Conservation (phyloP, 305 asterid species). For the Solanum aculeatissimum region DNA sequence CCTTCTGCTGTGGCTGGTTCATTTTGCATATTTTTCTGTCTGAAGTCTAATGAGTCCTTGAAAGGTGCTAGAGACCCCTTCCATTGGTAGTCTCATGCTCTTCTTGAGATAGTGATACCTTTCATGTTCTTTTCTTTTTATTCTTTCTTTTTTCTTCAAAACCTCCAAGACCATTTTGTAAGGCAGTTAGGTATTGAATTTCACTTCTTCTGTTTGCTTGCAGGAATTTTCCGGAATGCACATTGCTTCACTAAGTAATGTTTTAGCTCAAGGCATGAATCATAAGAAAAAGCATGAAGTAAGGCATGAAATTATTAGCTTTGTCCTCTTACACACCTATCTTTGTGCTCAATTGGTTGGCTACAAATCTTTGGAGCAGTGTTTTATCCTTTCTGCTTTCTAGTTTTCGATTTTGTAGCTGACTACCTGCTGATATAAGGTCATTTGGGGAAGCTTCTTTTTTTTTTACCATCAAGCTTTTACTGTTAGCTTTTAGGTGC, state of each 20-base stretch:
- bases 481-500: background rate
- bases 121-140: background rate
- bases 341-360: background rate
- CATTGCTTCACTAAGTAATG: conserved; percentile 38
- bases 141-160: background rate
- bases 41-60: background rate
- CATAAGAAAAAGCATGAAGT: conserved; percentile 93
- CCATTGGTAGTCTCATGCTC: background rate
- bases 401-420: background rate
- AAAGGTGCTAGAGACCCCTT: background rate
- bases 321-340: background rate
- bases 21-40: background rate
- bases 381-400: background rate
- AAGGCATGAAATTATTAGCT: conserved; percentile 12
- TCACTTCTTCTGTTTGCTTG: conserved; percentile 6
- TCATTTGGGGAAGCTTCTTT: background rate
- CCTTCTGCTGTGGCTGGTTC: background rate
- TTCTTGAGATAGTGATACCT: background rate
- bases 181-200: background rate
- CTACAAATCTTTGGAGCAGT: background rate
- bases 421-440: background rate
- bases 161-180: background rate
- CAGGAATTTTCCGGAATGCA: conserved; percentile 64
- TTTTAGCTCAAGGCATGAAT: conserved; percentile 89
- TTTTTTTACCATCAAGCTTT: background rate